Base-by-base conservation (phyloP, 805 yeast genomes). In the Candida pseudoglaebosa region DNA sequence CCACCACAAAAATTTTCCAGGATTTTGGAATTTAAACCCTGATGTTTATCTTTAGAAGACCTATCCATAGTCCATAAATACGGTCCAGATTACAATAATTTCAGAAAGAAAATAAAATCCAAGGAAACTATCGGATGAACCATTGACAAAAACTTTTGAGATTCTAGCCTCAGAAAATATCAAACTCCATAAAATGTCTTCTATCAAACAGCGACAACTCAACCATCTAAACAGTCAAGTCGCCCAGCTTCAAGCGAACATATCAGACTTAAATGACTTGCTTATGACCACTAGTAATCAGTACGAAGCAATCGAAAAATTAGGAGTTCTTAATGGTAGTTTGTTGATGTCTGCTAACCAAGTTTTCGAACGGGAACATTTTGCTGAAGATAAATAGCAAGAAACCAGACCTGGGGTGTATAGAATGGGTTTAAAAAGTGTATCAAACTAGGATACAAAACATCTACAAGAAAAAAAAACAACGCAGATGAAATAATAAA, bases 301-400 rank as follows among this genome's bases (percentile, higher is more conserved):
- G 47, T 77, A 73, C 28, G 67, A 71, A 41, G 61, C 68, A 17
- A 75, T 80, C 24, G 70, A 75, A 47, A 64, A 67, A 40, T 55
- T 80, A 28, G 85, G 83, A 3, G 65, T 75, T 34, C 61, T 75
- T 49, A 84, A 79, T 43, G 82, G 81, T 2, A 59, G 77, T 9
- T 56, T 79, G 43, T 65, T 66, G 41, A 65, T 65, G 70, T 72
- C 72, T 9, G 58, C 69, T 44, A 66, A 65, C 45, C 54, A 61
- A 4, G 71, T 67, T 14, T 67, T 65, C 46, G 72, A 64, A 28
- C 14, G 31, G 15, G 31, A 28, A 9, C 10, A 28, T n/a, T 28
- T 28, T n/a, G 15, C 14, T 9, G 31, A 28, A 12, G 10, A 28
- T n/a, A 28, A 9, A 14, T 28, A 9, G 31, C 15, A 14, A 28